Percentiles rank a stretch among this genome's conserved stretches.
These are phyloP conservation scores for Suillus cothurnatus DNA, from an alignment of 768 basidiomycete species.

Conservation along the genomic window DNA sequence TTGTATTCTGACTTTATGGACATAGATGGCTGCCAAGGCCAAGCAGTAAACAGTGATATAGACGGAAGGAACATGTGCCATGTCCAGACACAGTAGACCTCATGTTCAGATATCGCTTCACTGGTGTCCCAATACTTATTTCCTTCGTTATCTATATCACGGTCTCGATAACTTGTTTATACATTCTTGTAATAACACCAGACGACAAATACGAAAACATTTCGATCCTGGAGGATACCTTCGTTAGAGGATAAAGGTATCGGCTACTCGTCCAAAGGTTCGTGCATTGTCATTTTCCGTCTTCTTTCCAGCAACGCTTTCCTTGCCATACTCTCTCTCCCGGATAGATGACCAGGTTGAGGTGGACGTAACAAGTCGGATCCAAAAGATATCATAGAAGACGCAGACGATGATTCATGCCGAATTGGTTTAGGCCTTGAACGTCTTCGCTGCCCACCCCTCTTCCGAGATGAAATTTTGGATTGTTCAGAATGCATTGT, in stretches of 20 bases:
- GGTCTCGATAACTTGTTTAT: neutral
- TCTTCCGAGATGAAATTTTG: slow-evolving; percentile 1
- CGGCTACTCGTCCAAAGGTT: neutral
- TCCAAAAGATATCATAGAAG: slow-evolving; percentile 27
- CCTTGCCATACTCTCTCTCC: slow-evolving; percentile 23
- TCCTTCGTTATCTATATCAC: neutral
- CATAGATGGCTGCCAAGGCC: slow-evolving; percentile 69
- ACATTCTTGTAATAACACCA: slow-evolving; percentile 6
- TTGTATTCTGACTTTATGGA: slow-evolving; percentile 13
- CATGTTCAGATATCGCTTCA: neutral
- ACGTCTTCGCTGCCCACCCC: slow-evolving; percentile 2
- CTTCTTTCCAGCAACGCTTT: slow-evolving; percentile 30
- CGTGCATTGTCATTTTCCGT: slow-evolving; percentile 15
- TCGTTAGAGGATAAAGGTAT: neutral
- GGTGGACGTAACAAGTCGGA: slow-evolving; percentile 10
- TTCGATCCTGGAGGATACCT: neutral
- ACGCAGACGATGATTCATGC: slow-evolving; percentile 29
- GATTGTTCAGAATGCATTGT: slow-evolving; percentile 14
- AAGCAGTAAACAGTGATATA: slow-evolving; percentile 37
- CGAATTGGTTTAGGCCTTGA: slow-evolving; percentile 18
- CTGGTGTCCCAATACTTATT: neutral
- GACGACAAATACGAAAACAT: slow-evolving; percentile 1
- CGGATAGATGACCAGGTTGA: slow-evolving; percentile 15
- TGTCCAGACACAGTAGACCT: neutral
- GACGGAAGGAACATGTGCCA: neutral